Base-by-base conservation (phyloP, 148 eudicot genomes). In the Chenopodium suecicum region DNA sequence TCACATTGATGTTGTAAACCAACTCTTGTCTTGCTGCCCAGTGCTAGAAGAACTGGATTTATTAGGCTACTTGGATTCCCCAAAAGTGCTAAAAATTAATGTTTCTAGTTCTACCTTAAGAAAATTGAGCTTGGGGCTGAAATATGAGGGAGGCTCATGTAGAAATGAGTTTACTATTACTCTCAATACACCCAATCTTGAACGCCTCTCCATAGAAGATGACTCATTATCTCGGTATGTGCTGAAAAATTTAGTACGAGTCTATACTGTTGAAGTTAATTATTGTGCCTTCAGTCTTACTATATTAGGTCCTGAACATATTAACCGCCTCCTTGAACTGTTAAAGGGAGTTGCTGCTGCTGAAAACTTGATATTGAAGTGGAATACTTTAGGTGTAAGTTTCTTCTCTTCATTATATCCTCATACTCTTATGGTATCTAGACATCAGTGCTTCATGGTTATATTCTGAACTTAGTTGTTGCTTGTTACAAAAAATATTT, bases 1-100 rank as follows among this genome's bases (percentile, higher is more conserved):
- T 29, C 72, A 66, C 2, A 25, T 25, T 2, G 54, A 22, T 78
- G 73, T 44, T 44, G 58, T 78, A 73, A 14, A 67, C n/a, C 20
- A 4, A n/a, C 73, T 78, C 41, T 44, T 78, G 37, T 78, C 73
- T 44, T 44, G 60, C 23, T 65, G 62, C 44, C 73, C 80, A 7
- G 71, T 78, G 60, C 29, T 78, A 16, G 73, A 78, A 25, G n/a
- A 25, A 29, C 17, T 78, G 32, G 13, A 23, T 70, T 60, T 78
- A 8, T 7, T 29, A 12, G 37, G 58, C 71, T 25, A 44, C 37
- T 27, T 78, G 29, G 81, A 75, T 48, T 34, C 23, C 47, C 63
- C 81, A 0, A 25, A 67, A 7, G 25, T 3, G 9, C 16, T 48
- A 17, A 48, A 29, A 3, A 7, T 68, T 1, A 48, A 67, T 29